phyloP scores from a whole-genome alignment of 805 yeast genomes.

The Ogataea saltuana region DNA sequence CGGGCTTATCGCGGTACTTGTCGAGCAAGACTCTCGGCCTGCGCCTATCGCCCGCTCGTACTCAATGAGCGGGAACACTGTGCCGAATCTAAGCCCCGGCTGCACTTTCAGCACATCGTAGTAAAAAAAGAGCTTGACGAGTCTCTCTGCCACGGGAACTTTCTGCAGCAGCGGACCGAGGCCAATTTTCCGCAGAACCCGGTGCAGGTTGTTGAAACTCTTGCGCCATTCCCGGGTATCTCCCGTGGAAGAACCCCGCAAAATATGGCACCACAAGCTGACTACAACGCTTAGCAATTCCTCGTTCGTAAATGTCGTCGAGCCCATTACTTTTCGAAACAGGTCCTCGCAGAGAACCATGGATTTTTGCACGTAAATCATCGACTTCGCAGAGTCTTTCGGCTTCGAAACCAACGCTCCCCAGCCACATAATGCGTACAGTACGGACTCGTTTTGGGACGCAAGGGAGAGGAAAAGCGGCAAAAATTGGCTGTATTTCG shows the following conservation, averaged over 20 bases:
- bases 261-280: conserved; percentile 19
- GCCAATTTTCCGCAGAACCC: conserved; percentile 16
- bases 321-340: conserved; percentile 4
- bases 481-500: conserved; percentile 14
- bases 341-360: conserved; percentile 12
- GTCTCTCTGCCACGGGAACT: conserved; percentile 19
- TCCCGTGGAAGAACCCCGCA: conserved; percentile 23
- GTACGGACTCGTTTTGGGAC: conserved; percentile 9
- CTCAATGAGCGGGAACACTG: conserved; percentile 25
- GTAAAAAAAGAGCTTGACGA: conserved; percentile 25
- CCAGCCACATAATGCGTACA: conserved; percentile 21
- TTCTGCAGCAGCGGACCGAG: conserved; percentile 12
- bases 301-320: not conserved
- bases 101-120: conserved; percentile 29
- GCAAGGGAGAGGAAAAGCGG: conserved; percentile 17
- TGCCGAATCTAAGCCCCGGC: conserved; percentile 21
- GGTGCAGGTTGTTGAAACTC: conserved; percentile 21
- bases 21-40: too few relatives aligned
- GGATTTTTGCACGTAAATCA: conserved; percentile 13
- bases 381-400: conserved; percentile 7
- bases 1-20: conserved; percentile 11
- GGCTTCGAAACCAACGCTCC: conserved; percentile 12
- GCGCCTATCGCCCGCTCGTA: conserved; percentile 17
- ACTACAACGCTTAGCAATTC: conserved; percentile 14
- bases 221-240: conserved; percentile 23